phyloP scores from a whole-genome alignment of 306 rosid species.

The Prinsepia uniflora region DNA sequence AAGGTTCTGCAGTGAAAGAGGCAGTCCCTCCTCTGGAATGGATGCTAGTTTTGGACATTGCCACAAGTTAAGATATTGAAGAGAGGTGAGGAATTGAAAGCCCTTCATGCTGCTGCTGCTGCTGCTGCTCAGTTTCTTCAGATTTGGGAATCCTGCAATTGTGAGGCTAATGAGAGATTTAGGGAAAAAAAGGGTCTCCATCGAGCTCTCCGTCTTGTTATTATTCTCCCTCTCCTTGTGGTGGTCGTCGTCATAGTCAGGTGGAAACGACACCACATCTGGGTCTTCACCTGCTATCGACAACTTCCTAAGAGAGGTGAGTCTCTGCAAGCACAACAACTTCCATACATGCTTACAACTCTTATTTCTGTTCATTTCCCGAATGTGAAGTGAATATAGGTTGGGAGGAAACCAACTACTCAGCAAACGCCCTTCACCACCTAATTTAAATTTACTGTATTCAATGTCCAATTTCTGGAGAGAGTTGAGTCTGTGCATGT shows the following conservation, averaged over 20 bases:
- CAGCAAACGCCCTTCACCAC: too few species aligned
- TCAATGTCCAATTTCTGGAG: conserved; percentile 9
- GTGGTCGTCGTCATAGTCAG: neutral
- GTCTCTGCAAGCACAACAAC: conserved; percentile 16
- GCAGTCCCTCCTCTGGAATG: neutral
- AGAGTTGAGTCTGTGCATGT: conserved; percentile 9
- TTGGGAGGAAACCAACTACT: conserved; percentile 16
- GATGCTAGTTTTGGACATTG: conserved; percentile 7
- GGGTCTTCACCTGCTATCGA: neutral
- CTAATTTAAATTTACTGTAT: neutral
- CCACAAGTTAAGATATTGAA: accelerated
- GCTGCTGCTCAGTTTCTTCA: conserved; percentile 5
- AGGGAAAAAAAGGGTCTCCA: conserved; percentile 8
- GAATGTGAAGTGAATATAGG: conserved; percentile 2
- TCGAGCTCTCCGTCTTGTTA: neutral
- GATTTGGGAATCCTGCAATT: neutral
- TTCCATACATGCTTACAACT: neutral
- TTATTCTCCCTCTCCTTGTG: too few species aligned
- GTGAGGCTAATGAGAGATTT: neutral
- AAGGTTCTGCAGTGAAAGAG: neutral
- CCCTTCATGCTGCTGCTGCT: conserved; percentile 14
- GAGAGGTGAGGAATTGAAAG: conserved; percentile 24
- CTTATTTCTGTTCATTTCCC: neutral
- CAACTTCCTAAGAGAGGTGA: conserved; percentile 10
- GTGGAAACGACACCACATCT: conserved; percentile 12